Base-by-base conservation (phyloP, 2,329 filamentous ascomycete species). In the Camillea tinctor region DNA sequence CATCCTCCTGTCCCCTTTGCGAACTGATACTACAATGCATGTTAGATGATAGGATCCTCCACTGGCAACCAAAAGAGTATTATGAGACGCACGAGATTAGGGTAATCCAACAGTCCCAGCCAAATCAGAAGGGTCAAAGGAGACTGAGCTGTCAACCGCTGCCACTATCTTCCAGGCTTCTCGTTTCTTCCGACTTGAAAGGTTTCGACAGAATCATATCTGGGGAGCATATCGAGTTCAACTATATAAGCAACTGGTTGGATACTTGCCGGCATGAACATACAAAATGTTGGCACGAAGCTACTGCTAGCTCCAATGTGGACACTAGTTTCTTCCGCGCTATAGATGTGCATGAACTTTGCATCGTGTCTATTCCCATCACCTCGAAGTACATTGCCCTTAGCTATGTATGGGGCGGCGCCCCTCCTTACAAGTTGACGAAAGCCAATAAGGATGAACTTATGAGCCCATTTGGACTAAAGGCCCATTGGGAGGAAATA, bases 321-420 rank as follows among this genome's bases (percentile, higher is more conserved):
- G 57, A 66, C 56, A 58, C 65, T 7, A 65, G 63, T 52, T 66
- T 66, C 52, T 65, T 65, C 56, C 54, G 64, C 22, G 61, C 60
- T 54, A 64, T 66, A 40, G 63, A 64, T 54, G 64, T 66, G 52
- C 58, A 60, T 22, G 58, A 65, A 7, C 65, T 64, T 56, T 62
- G 63, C 53, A 65, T 66, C 40, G 55, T 40, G 50, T 50, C 63
- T 4, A 56, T 65, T n/a, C 53, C 61, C 13, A 65, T 66, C 40
- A 59, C 59, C 17, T 55, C 60, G 23, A 57, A 50, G 57, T 65
- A 66, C 54, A 58, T 62, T 26, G 63, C 63, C 24, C 63, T 65
- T 19, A 66, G 64, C 48, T 65, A 64, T 40, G 62, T 57, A 60
- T 65, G 64, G 61, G 64, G 63, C 1, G 61, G 59, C 23, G 62